Evolutionary conservation across 192 early-diverging fungal genomes (phyloP), one percentile per base, ranked within the genome.

Genomic region (Gonapodya sp.): DNA sequence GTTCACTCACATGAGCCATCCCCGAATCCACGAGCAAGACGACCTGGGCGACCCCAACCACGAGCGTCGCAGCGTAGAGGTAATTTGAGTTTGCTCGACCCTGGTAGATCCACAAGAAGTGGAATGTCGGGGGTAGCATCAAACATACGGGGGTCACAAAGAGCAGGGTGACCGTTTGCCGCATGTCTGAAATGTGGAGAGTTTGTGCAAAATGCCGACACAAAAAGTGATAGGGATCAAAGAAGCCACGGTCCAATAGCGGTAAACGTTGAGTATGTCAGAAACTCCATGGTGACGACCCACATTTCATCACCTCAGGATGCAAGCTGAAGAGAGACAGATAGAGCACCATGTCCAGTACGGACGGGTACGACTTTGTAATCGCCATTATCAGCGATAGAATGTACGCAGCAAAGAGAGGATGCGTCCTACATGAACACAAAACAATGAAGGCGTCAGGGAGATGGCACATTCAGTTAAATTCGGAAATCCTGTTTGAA

Each of bases 71-170:
- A 1, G 97, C 96, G 82, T 97, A 99, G 83, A 95, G 97, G 83
- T 98, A 99, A 84, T 99, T 99, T 79, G 97, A 94, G 86, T 99
- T 99, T 33, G 96, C 98, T 78, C 92, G 93, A 8, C 97, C 98
- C 31, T 93, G 92, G 84, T 96, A 96, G 36, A 98, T 93, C 98
- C 98, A 99, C 36, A 96, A 85, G 80, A 96, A 89, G 92, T 94
- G 95, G 82, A 98, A 96, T 34, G 97, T 90, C 0, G 97, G 97
- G 0, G 92, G 92, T 73, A 98, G 87, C 1, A 95, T 85, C 2
- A 92, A 86, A 0, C 94, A 91, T 82, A 92, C 95, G 24, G 94
- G 14, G 31, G 95, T 91, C 36, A 94, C 79, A 78, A 91, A 93
- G 35, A 88, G 85, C 0, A 91, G 88, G 37, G 96, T 81, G 82